Evolutionary conservation across 2,329 filamentous ascomycete species (phyloP).

Genomic region (Pestalotiopsis sp.): DNA sequence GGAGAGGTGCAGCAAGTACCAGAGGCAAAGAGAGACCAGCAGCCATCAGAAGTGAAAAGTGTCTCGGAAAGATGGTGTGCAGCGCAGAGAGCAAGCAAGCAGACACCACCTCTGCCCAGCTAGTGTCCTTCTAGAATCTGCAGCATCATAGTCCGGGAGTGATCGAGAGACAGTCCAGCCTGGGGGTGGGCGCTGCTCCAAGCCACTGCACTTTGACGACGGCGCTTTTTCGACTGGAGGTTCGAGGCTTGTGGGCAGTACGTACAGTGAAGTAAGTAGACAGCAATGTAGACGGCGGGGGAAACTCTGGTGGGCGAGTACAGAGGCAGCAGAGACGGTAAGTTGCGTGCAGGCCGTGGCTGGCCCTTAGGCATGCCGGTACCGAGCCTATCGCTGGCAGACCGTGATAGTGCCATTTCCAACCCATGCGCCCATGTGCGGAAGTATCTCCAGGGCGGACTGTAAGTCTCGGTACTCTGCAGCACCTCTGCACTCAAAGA

Average conservation of each 20-base stretch:
- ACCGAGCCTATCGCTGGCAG: constrained; percentile 6
- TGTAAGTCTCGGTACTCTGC: constrained; percentile 5
- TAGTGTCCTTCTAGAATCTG: constrained; percentile 10
- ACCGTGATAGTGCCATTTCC: not conserved
- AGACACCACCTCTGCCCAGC: not conserved
- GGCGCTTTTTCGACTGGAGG: too few relatives aligned
- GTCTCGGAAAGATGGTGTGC: constrained; percentile 9
- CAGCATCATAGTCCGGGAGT: not conserved
- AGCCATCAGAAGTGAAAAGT: not conserved
- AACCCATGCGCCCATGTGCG: constrained; percentile 11
- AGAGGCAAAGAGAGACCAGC: not conserved
- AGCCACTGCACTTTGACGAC: not conserved
- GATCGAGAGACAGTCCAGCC: not conserved
- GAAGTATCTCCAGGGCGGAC: constrained; percentile 1
- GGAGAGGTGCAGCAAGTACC: not conserved
- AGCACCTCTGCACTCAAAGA: not conserved
- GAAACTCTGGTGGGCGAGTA: not conserved
- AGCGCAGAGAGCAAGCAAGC: not conserved
- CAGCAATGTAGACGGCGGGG: not conserved
- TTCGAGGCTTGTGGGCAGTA: not conserved
- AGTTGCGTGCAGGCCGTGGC: not conserved
- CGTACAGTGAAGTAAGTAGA: too few relatives aligned
- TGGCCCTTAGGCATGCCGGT: constrained; percentile 4
- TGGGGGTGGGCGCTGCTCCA: not conserved
- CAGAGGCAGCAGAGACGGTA: not conserved